These are phyloP conservation scores for Capillidium rhysosporum DNA, from an alignment of 371 early-diverging fungal genomes.

Conservation along the genomic window DNA sequence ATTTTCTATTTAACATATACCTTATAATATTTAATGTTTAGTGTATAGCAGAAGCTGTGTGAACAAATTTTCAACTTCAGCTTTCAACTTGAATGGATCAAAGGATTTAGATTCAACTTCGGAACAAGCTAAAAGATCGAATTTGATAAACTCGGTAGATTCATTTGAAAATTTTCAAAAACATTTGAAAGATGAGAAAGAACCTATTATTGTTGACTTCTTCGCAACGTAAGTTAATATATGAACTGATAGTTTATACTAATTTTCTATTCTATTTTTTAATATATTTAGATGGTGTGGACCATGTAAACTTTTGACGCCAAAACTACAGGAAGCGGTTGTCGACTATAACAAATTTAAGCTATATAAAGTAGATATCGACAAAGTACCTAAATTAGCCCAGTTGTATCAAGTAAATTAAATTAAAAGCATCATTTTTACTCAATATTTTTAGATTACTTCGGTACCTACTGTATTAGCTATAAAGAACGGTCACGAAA, in stretches of 20 bases:
- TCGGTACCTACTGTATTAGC: conserved; percentile 58
- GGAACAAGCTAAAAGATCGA: too few relatives aligned
- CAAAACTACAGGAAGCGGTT: conserved; percentile 36
- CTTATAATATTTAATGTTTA: too few relatives aligned
- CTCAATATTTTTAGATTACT: conserved; percentile 18
- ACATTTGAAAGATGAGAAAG: conserved; percentile 26
- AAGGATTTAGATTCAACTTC: too few relatives aligned
- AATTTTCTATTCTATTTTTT: not conserved
- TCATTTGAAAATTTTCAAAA: conserved; percentile 20
- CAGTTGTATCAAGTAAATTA: conserved; percentile 25
- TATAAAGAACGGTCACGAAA: conserved; percentile 34
- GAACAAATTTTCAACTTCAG: too few relatives aligned
- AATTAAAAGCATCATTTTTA: not conserved
- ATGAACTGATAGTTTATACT: not conserved
- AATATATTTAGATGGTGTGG: conserved; percentile 46
- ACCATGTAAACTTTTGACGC: conserved; percentile 52
- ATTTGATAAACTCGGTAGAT: not conserved
- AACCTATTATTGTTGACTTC: conserved; percentile 61
- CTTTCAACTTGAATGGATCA: too few relatives aligned
- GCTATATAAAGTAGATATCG: conserved; percentile 52
- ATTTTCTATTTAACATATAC: too few relatives aligned
- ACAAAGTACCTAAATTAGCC: conserved; percentile 31
- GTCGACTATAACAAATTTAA: conserved; percentile 34
- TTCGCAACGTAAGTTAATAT: conserved; percentile 42
- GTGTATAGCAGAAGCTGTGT: too few relatives aligned